phyloP scores from a whole-genome alignment of 208 protist species.

The Vickermania spadyakhi region DNA sequence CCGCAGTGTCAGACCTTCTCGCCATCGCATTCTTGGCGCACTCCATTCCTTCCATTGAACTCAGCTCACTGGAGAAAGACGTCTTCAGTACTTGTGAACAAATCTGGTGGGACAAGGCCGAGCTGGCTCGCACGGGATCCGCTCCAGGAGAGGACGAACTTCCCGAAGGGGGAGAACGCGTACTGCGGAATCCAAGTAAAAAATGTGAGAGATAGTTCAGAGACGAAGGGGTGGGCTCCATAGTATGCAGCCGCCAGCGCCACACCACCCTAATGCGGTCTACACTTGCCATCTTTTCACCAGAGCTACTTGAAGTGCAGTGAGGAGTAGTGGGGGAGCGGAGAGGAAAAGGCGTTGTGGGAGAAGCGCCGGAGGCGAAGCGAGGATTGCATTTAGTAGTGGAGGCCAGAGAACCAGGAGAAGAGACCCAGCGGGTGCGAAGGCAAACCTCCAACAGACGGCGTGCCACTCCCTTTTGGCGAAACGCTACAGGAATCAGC shows the following conservation, averaged over 20 bases:
- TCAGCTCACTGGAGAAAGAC: not conserved
- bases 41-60: not conserved
- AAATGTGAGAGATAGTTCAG: conserved; percentile 18
- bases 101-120: not conserved
- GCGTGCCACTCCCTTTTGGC: conserved; percentile 5
- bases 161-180: not conserved
- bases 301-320: too few species aligned
- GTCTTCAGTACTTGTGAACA: not conserved
- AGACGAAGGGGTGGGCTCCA: conserved; percentile 16
- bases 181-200: too few species aligned
- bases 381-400: too few species aligned
- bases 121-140: too few species aligned
- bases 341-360: too few species aligned
- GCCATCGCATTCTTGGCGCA: not conserved
- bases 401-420: too few species aligned
- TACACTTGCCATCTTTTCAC: too few species aligned
- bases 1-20: not conserved
- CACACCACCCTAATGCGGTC: too few species aligned
- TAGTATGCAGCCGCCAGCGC: conserved; percentile 68
- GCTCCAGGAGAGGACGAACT: too few species aligned
- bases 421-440: too few species aligned
- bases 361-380: too few species aligned
- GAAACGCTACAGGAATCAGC: conserved; percentile 16
- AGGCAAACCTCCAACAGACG: not conserved
- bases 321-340: too few species aligned